phyloP scores from a whole-genome alignment of 805 yeast genomes.

The Kodamaea jinghongensis region DNA sequence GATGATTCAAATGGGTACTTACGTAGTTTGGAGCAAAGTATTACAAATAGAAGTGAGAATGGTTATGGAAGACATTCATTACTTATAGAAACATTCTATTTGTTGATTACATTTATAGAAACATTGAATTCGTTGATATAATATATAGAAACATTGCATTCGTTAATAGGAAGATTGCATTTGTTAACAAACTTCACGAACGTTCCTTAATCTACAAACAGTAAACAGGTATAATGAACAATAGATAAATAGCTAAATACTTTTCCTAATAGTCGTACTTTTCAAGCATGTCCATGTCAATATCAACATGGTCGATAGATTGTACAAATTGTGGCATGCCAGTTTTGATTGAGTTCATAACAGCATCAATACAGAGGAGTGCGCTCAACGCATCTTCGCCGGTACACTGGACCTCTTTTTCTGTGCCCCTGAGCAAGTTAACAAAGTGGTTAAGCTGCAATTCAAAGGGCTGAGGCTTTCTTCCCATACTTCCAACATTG shows the following conservation, averaged over 20 bases:
- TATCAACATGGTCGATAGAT: conserved; percentile 19
- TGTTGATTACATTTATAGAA: no score
- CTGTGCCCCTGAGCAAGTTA: conserved; percentile 29
- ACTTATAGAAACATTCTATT: no score
- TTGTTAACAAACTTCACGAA: no score
- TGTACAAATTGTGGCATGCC: conserved; percentile 33
- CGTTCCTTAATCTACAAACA: no score
- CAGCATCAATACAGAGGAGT: conserved; percentile 36
- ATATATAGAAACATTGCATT: no score
- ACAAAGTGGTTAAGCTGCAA: conserved; percentile 38
- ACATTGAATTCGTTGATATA: no score
- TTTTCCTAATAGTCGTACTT: conserved; percentile 7
- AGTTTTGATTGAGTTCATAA: conserved; percentile 29
- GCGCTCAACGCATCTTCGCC: conserved; percentile 40
- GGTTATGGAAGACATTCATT: no score
- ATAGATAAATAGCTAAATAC: not conserved
- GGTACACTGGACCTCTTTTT: conserved; percentile 28
- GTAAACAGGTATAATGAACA: no score
- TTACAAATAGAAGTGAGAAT: no score
- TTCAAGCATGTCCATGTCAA: conserved; percentile 11
- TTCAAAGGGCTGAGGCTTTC: conserved; percentile 30
- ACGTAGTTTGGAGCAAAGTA: no score
- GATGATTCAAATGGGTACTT: no score
- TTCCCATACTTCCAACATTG: conserved; percentile 5
- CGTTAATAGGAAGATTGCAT: no score